Conservation (phyloP, 2,329 filamentous ascomycete genomes). For the Microdochium nivale region DNA sequence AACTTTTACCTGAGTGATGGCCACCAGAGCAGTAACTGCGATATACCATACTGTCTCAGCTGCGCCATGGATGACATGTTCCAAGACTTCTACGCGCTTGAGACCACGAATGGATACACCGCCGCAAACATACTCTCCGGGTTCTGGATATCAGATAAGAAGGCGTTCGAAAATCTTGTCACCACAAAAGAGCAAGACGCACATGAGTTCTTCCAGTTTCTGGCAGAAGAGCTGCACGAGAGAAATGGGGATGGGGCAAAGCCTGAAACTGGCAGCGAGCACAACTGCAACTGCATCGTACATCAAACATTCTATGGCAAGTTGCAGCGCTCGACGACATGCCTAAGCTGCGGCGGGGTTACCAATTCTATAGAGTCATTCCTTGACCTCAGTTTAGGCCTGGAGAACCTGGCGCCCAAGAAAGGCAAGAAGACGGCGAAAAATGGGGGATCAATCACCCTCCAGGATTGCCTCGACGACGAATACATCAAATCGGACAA, state of each 20-base stretch:
- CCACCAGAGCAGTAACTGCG: conserved; percentile 71
- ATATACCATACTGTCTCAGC: conserved; percentile 52
- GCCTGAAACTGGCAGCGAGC: conserved; percentile 49
- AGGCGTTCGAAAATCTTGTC: conserved; percentile 64
- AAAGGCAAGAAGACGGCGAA: conserved; percentile 44
- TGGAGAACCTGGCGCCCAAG: conserved; percentile 69
- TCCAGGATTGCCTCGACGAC: conserved; percentile 70
- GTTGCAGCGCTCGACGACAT: conserved; percentile 82
- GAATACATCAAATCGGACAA: conserved; percentile 83
- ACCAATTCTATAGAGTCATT: conserved; percentile 83
- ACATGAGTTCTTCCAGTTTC: conserved; percentile 93
- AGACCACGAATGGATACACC: conserved; percentile 82
- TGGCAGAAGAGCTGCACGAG: conserved; percentile 84
- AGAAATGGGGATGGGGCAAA: conserved; percentile 65
- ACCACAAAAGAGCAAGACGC: conserved; percentile 95
- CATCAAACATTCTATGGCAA: conserved; percentile 94
- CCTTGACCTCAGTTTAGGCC: conserved; percentile 78
- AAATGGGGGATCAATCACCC: conserved; percentile 39
- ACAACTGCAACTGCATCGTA: conserved; percentile 78
- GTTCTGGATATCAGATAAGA: conserved; percentile 79
- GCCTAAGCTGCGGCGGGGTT: conserved; percentile 74
- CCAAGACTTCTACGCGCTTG: conserved; percentile 60
- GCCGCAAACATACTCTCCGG: conserved; percentile 82
- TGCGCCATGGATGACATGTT: conserved; percentile 69
- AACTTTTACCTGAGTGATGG: conserved; percentile 91